Base-by-base conservation (phyloP, 208 protist species). In the Trypanosoma melophagium region DNA sequence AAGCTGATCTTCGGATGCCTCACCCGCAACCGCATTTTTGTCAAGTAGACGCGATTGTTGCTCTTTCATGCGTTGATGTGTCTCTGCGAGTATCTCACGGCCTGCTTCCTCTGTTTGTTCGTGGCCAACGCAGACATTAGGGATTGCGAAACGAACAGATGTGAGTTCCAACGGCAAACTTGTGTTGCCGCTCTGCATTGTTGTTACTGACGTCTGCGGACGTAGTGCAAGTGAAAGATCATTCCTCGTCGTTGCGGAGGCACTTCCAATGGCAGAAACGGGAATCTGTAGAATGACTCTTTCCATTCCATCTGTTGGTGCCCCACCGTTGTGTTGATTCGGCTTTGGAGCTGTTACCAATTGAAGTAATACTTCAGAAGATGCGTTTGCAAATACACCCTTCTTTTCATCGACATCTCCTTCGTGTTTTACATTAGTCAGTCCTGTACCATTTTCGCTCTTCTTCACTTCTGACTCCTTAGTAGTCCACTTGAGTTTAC, bases 81-180 rank as follows among this genome's bases (percentile, higher is more conserved):
- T 56, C 3, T 85, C 76, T 21, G 72, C 59, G 19, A 93, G 59
- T 44, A 94, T 74, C 25, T 82, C 86, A 70, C 85, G 85, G 16
- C 87, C 87, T 5, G 87, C 87, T 71, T 90, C 81, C 63, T 96
- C 87, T 19, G 86, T 91, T 64, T 92, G 80, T 22, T 96, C 90
- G 56, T 92, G 92, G 45, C 86, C 90, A 10, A 93, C 77, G 55
- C 86, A 93, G 7, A 87, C 74, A 69, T 93, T 85, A 4, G 90
- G 90, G 47, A 96, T 84, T 16, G 86, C 87, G 71, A 96, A 94
- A 59, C 87, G 85, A 7, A 94, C 66, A 2, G 84, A 87, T 19
- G 81, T 83, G 51, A 96, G 63, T 61, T 96, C 83, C 69, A 94
- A 2, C 0, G 60, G 42, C 7, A 77, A 57, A 22, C 47, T 31